A percentile compares a stretch with the other conserved stretches of the same genome.
These are phyloP conservation scores for Candida easanensis DNA, from an alignment of 805 yeast species.

Conservation along the genomic window DNA sequence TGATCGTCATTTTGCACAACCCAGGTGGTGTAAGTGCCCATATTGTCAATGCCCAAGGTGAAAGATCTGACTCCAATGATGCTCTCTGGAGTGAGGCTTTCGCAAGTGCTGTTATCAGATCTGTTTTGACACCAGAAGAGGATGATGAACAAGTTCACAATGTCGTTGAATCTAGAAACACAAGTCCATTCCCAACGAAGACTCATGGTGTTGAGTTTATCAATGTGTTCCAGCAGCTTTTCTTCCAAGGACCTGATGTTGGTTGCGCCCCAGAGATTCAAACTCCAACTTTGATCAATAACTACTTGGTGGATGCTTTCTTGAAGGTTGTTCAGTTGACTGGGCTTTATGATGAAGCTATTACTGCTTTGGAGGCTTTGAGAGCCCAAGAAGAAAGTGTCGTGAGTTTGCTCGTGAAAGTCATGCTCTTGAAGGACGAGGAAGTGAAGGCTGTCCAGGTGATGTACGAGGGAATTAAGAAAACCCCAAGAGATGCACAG, in stretches of 20 bases:
- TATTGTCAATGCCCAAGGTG: constrained; percentile 45
- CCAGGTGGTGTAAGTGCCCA: constrained; percentile 70
- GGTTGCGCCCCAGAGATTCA: constrained; percentile 73
- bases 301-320: constrained; percentile 76
- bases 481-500: constrained; percentile 53
- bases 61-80: constrained; percentile 48
- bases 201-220: constrained; percentile 53
- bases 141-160: constrained; percentile 71
- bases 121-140: constrained; percentile 64
- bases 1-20: constrained; percentile 67
- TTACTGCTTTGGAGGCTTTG: constrained; percentile 55
- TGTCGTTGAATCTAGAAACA: constrained; percentile 79
- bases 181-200: constrained; percentile 65
- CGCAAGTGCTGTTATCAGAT: constrained; percentile 65
- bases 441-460: constrained; percentile 56
- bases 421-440: constrained; percentile 51
- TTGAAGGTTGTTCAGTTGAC: constrained; percentile 62
- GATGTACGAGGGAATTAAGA: constrained; percentile 47
- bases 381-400: constrained; percentile 54
- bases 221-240: constrained; percentile 63
- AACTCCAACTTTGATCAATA: constrained; percentile 57
- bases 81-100: constrained; percentile 53
- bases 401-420: constrained; percentile 50
- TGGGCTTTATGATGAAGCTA: constrained; percentile 57
- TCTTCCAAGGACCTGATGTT: constrained; percentile 59